Evolutionary conservation across 768 basidiomycete species (phyloP).

Genomic region (Tulasnella sp.): DNA sequence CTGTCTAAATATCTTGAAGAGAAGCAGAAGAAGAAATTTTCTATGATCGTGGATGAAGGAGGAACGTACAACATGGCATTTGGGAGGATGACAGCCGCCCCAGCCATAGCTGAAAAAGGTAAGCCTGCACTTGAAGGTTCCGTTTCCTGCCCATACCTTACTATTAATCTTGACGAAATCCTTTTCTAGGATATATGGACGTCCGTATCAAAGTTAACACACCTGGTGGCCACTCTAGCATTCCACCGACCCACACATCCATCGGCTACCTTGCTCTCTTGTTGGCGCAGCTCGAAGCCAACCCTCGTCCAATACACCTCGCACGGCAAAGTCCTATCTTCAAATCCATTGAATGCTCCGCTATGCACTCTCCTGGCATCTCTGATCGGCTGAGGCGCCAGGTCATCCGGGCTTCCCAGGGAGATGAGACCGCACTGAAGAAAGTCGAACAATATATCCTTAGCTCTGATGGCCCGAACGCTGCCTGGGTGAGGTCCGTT

Average conservation of each 20-base stretch:
- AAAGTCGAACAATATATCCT: conserved; percentile 45
- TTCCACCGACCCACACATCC: conserved; percentile 72
- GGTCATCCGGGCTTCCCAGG: conserved; percentile 45
- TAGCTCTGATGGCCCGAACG: neutral
- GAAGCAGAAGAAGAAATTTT: conserved; percentile 69
- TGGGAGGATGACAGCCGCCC: conserved; percentile 55
- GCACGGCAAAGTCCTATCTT: conserved; percentile 57
- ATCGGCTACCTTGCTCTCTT: conserved; percentile 76
- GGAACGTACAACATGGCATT: conserved; percentile 46
- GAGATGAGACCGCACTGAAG: conserved; percentile 50
- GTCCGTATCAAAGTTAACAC: conserved; percentile 60
- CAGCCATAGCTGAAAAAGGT: conserved; percentile 68
- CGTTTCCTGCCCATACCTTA: neutral
- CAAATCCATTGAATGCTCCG: conserved; percentile 59
- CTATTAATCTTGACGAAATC: neutral
- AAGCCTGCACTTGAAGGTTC: neutral
- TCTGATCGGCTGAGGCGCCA: conserved; percentile 45
- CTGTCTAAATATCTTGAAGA: conserved; percentile 47
- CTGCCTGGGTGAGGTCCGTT: conserved; percentile 41
- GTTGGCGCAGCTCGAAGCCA: conserved; percentile 61
- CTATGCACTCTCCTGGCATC: conserved; percentile 55
- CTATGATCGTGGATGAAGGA: conserved; percentile 85
- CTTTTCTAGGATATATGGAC: conserved; percentile 46
- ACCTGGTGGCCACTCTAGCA: conserved; percentile 79
- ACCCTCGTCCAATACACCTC: conserved; percentile 51